Conservation (phyloP, 2,329 filamentous ascomycete genomes). For the Teratosphaeria gauchensis region DNA sequence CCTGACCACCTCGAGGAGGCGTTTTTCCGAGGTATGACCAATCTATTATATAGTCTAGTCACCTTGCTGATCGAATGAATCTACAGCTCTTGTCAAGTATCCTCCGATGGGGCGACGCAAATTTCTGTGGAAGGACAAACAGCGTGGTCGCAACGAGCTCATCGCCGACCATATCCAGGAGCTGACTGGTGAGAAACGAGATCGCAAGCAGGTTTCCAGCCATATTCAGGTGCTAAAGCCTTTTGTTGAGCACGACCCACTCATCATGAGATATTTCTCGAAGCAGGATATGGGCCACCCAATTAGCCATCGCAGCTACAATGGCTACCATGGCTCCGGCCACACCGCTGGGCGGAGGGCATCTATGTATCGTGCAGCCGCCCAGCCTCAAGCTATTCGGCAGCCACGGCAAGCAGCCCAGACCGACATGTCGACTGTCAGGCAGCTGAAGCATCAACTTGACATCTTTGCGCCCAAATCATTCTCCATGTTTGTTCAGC, state of each 20-base stretch:
- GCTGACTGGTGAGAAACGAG: conserved; percentile 43
- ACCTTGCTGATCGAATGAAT: neutral
- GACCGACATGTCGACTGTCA: conserved; percentile 3
- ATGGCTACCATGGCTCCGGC: conserved; percentile 3
- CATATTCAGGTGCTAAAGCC: conserved; percentile 54
- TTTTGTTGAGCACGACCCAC: conserved; percentile 43
- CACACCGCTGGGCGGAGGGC: conserved; percentile 10
- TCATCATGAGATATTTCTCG: conserved; percentile 36
- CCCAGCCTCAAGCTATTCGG: conserved; percentile 4
- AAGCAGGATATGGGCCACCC: conserved; percentile 24
- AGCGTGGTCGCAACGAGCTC: conserved; percentile 51
- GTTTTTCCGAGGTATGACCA: conserved; percentile 37
- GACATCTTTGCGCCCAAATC: conserved; percentile 22
- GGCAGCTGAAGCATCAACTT: conserved; percentile 12
- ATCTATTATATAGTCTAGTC: neutral
- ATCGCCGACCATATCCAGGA: conserved; percentile 50
- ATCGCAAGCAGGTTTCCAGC: conserved; percentile 53
- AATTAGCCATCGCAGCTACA: conserved; percentile 3
- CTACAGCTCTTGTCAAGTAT: conserved; percentile 40
- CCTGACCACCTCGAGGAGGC: conserved; percentile 38
- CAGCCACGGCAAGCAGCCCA: conserved; percentile 2
- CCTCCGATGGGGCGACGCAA: conserved; percentile 52
- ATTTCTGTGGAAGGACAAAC: conserved; percentile 36
- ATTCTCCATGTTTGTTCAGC: conserved; percentile 35
- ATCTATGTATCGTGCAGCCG: conserved; percentile 13